phyloP scores from a whole-genome alignment of 192 early-diverging fungal genomes.

The Bifiguratus adelaidae region DNA sequence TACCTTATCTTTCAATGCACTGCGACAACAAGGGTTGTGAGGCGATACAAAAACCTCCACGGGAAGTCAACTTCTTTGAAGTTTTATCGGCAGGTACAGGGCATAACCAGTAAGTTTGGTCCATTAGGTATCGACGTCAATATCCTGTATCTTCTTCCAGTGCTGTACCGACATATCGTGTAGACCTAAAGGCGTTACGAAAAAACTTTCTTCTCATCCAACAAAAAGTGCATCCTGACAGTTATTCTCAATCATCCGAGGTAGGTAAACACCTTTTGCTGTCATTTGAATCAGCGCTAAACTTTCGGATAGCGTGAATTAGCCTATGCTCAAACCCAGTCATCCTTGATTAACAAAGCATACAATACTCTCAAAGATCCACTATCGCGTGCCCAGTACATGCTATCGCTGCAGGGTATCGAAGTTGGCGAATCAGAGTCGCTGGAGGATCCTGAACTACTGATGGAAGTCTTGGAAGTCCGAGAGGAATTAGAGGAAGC shows the following conservation, averaged over 20 bases:
- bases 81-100: slow-evolving; percentile 29
- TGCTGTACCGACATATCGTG: slow-evolving; percentile 41
- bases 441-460: slow-evolving; percentile 50
- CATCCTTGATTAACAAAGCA: slow-evolving; percentile 80
- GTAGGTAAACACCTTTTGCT: slow-evolving; percentile 15
- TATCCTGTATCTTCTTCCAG: slow-evolving; percentile 8
- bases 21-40: slow-evolving; percentile 47
- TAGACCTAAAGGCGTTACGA: slow-evolving; percentile 51
- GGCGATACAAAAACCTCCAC: slow-evolving; percentile 40
- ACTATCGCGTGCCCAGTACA: slow-evolving; percentile 69
- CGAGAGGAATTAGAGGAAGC: slow-evolving; percentile 69
- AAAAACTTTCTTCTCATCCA: slow-evolving; percentile 64
- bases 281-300: neutral
- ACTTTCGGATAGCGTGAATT: slow-evolving; percentile 42
- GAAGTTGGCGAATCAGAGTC: slow-evolving; percentile 52
- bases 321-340: slow-evolving; percentile 55
- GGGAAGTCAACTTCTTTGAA: slow-evolving; percentile 46
- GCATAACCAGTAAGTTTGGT: slow-evolving; percentile 8
- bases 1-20: slow-evolving; percentile 28
- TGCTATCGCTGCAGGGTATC: slow-evolving; percentile 49
- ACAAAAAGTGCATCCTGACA: slow-evolving; percentile 80
- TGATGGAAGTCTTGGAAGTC: slow-evolving; percentile 77
- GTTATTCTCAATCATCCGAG: slow-evolving; percentile 46
- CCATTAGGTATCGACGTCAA: neutral
- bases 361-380: slow-evolving; percentile 72